phyloP scores from a whole-genome alignment of 306 rosid genomes.

The Medicago arabica region DNA sequence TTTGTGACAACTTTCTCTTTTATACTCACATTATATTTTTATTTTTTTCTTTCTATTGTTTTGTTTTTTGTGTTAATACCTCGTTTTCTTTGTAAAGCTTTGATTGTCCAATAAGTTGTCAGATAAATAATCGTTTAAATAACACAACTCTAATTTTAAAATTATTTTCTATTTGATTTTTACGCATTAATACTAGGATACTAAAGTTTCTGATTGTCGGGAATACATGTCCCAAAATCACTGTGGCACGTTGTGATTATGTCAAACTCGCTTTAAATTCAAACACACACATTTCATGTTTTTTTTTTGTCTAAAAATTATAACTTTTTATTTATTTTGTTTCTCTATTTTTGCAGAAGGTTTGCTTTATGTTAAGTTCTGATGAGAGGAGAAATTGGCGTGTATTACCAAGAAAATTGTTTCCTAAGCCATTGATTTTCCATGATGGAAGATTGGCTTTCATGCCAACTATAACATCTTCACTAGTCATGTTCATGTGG shows the following conservation, averaged over 20 bases:
- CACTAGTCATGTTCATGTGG: conserved; percentile 65
- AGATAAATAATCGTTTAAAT: no score
- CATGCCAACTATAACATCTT: conserved; percentile 55
- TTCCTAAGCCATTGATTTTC: conserved; percentile 67
- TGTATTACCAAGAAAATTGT: conserved; percentile 57
- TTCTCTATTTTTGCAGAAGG: conserved; percentile 44
- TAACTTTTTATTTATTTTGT: neutral
- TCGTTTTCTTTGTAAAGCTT: no score
- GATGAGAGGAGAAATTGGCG: conserved; percentile 64
- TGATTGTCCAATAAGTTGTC: no score
- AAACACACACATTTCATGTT: no score
- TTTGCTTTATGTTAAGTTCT: conserved; percentile 49
- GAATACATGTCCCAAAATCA: neutral
- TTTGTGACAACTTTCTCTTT: no score
- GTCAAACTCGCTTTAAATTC: neutral
- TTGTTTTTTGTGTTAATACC: no score
- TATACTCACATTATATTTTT: no score
- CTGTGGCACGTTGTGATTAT: neutral
- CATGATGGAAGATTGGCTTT: conserved; percentile 85
- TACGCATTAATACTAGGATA: no score
- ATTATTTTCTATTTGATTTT: no score
- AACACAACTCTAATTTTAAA: no score
- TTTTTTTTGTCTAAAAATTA: neutral
- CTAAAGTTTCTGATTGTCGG: no score
- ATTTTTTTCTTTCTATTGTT: no score